These are phyloP conservation scores for Apium graveolens DNA, from an alignment of 129 eudicot species.

Conservation along the genomic window DNA sequence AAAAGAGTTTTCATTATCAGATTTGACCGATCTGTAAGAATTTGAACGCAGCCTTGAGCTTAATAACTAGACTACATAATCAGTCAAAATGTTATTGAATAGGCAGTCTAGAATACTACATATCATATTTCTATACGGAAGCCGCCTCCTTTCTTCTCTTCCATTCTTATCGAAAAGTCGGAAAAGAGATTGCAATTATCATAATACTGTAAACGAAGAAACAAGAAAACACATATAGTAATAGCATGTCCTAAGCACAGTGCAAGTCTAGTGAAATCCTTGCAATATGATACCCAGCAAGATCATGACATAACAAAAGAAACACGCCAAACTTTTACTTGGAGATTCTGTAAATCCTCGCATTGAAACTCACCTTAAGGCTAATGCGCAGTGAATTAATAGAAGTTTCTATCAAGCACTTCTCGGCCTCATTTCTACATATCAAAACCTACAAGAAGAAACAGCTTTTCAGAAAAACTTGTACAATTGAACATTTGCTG, in stretches of 20 bases:
- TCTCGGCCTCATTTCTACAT: constrained; percentile 97
- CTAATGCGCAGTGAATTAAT: constrained; percentile 92
- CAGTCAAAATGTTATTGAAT: not conserved
- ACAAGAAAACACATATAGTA: not conserved
- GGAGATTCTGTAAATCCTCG: not conserved
- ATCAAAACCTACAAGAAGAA: constrained; percentile 56
- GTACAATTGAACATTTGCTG: not conserved
- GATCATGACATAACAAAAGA: not conserved
- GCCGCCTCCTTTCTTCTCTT: not conserved
- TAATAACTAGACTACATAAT: not conserved
- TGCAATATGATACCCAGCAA: not conserved
- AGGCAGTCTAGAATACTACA: not conserved
- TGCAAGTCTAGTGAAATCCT: not conserved
- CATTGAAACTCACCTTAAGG: constrained; percentile 50
- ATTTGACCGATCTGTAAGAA: not conserved
- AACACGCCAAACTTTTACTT: not conserved
- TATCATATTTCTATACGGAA: not conserved
- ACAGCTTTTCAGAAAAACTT: not conserved
- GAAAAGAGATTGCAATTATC: not conserved
- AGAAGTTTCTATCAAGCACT: constrained; percentile 95
- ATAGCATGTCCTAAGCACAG: not conserved
- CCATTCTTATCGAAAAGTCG: not conserved
- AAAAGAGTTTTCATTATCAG: not conserved
- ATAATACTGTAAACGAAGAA: not conserved
- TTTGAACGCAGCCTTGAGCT: not conserved